These are phyloP conservation scores for Hyaloscypha hepaticicola DNA, from an alignment of 495 filamentous ascomycete species.

Conservation along the genomic window DNA sequence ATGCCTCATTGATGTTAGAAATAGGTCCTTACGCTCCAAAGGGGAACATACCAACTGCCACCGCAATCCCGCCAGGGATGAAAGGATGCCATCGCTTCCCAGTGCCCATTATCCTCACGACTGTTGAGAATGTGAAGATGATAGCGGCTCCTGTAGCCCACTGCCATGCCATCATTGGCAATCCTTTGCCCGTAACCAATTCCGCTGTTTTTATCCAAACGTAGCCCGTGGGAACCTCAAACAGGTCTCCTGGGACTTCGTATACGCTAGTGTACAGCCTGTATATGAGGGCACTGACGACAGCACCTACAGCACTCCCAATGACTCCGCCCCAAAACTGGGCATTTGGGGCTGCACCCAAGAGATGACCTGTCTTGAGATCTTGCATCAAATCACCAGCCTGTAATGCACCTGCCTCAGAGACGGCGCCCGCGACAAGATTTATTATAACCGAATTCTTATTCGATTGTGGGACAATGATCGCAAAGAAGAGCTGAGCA, in stretches of 20 bases:
- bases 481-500: conserved; percentile 90
- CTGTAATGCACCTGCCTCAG: conserved; percentile 85
- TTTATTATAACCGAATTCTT: conserved; percentile 88
- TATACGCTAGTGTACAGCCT: conserved; percentile 90
- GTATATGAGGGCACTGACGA: conserved; percentile 86
- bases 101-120: conserved; percentile 56
- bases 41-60: conserved; percentile 68
- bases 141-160: conserved; percentile 69
- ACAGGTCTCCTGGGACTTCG: conserved; percentile 78
- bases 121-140: conserved; percentile 68
- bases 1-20: conserved; percentile 60
- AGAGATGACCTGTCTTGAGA: conserved; percentile 91
- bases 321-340: conserved; percentile 98
- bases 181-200: conserved; percentile 87
- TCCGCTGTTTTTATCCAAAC: conserved; percentile 97
- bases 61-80: conserved; percentile 91
- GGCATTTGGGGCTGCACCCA: conserved; percentile 88
- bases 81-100: conserved; percentile 53
- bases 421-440: conserved; percentile 88
- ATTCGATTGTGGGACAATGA: conserved; percentile 75
- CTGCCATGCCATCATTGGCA: conserved; percentile 77
- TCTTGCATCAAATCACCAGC: conserved; percentile 99
- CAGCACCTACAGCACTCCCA: conserved; percentile 81
- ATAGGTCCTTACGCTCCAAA: not conserved
- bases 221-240: conserved; percentile 91